Evolutionary conservation across 176 grass and related monocot species (phyloP), one percentile per base, ranked within the genome.

Genomic region (Cocos nucifera): DNA sequence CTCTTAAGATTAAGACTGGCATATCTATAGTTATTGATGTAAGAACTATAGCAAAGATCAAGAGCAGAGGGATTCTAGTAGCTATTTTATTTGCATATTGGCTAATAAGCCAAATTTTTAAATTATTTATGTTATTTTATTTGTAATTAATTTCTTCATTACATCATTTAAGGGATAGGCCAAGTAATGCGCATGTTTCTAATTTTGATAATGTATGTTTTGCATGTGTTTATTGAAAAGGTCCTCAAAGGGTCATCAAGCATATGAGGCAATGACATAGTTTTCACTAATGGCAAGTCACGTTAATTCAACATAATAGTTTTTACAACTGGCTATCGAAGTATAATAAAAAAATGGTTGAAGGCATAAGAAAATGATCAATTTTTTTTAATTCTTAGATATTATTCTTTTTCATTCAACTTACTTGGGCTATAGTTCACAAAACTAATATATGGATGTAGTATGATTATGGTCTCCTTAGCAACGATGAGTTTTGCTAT

Each of bases 1-100:
- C 71, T 55, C 69, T 85, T 71, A 96, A 96, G 74, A 27, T 51
- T 25, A 51, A 44, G 14, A 80, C 78, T 0, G 69, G 77, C 0
- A 25, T 17, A 1, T 90, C 79, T 72, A 80, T 83, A 15, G 73
- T 90, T 17, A 1, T 87, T 1, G 91, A 96, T 77, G 77, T 82
- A 2, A 86, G 91, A 6, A 63, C 78, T 57, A 84, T 56, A 50
- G 26, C 67, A 63, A 85, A 71, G 64, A 96, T 96, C 74, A 69
- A 23, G 62, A 53, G 21, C 3, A 75, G 83, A 67, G 78, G 90
- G 61, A 57, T 96, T 55, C 48, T 74, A 77, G 85, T 85, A 14
- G 59, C 19, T 8, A 30, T 4, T 2, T 15, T 64, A 14, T 6
- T 22, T 50, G 0, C 3, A 27, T 27, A 27, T 27, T 10, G 2